Percentiles rank a stretch among this genome's conserved stretches.
These are phyloP conservation scores for Hypoxylon fuscum DNA, from an alignment of 495 filamentous ascomycete genomes.

Conservation along the genomic window DNA sequence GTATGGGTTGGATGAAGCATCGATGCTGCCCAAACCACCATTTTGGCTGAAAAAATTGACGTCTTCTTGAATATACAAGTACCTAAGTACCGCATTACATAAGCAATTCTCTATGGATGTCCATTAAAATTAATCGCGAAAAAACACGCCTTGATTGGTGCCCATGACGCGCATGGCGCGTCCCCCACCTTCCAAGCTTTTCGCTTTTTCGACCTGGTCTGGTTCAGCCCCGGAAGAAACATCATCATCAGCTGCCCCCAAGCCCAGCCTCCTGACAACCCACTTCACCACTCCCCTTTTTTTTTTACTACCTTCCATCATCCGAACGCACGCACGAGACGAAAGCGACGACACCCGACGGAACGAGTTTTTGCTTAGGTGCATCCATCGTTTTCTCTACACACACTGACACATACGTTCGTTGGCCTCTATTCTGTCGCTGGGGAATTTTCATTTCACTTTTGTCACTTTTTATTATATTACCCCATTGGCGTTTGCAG, in stretches of 20 bases:
- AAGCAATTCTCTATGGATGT: slow-evolving; percentile 1
- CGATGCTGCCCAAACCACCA: no score
- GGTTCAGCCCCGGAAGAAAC: slow-evolving; percentile 18
- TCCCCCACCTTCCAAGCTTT: slow-evolving; percentile 27
- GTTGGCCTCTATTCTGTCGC: neutral
- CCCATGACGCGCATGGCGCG: slow-evolving; percentile 29
- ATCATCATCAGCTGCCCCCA: slow-evolving; percentile 16
- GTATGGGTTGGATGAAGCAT: no score
- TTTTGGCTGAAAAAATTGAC: no score
- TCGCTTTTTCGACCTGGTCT: slow-evolving; percentile 6
- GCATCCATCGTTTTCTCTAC: no score
- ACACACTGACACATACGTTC: no score
- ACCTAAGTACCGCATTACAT: no score
- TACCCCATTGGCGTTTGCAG: neutral
- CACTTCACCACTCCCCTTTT: neutral
- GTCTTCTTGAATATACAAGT: no score
- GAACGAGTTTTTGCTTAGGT: no score
- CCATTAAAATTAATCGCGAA: slow-evolving; percentile 28
- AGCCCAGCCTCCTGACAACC: slow-evolving; percentile 1
- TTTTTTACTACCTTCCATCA: no score
- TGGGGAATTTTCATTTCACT: neutral
- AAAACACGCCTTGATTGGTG: slow-evolving; percentile 27
- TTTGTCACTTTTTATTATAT: neutral
- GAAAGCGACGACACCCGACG: no score
- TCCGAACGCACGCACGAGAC: no score